Evolutionary conservation across 108 stramenopile species (phyloP).

Genomic region (Chaetoceros tenuissimus): DNA sequence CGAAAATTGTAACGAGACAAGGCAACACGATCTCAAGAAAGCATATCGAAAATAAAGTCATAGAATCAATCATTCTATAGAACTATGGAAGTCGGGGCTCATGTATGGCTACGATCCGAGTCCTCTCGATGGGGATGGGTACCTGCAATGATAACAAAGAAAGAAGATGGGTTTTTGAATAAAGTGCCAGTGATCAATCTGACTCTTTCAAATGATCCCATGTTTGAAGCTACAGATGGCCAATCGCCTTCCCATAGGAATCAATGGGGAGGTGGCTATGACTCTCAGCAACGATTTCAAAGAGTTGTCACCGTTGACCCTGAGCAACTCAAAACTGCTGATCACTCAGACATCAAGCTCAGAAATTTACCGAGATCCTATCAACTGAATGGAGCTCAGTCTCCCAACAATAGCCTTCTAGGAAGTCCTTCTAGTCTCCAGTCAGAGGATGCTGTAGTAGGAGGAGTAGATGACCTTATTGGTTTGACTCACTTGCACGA

Average conservation of each 20-base stretch:
- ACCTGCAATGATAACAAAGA: constrained; percentile 65
- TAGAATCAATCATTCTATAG: too few species aligned
- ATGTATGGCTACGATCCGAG: constrained; percentile 75
- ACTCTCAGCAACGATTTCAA: constrained; percentile 42
- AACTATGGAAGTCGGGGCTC: constrained; percentile 82
- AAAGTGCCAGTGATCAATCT: constrained; percentile 58
- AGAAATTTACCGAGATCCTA: constrained; percentile 51
- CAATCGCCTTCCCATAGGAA: constrained; percentile 6
- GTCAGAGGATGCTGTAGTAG: constrained; percentile 18
- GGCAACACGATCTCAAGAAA: too few species aligned
- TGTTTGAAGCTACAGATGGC: constrained; percentile 13
- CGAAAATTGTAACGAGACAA: too few species aligned
- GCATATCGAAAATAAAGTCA: too few species aligned
- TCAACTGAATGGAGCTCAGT: constrained; percentile 27
- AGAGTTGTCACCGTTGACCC: constrained; percentile 49
- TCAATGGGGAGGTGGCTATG: constrained; percentile 21
- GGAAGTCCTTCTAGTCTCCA: not conserved
- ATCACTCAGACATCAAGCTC: constrained; percentile 71
- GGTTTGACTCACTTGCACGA: constrained; percentile 76
- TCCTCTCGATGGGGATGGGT: constrained; percentile 85
- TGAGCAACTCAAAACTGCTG: constrained; percentile 56
- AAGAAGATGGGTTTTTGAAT: constrained; percentile 39
- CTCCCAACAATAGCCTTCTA: constrained; percentile 27
- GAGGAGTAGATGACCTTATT: constrained; percentile 76
- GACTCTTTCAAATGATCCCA: constrained; percentile 42